phyloP scores from a whole-genome alignment of 176 grass and related monocot genomes.

The Rhynchospora pubera region DNA sequence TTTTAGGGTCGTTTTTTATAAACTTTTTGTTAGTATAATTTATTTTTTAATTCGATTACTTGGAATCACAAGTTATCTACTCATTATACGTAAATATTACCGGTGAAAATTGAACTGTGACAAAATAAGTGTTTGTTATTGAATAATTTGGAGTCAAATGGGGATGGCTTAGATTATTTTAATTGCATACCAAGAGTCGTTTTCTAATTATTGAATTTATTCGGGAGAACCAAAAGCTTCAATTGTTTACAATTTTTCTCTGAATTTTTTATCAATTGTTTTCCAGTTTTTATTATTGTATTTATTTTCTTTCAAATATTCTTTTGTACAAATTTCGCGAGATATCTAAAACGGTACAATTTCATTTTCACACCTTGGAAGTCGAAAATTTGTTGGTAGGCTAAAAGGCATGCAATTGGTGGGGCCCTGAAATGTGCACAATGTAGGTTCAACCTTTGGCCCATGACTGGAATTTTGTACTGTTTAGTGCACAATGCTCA shows the following conservation, averaged over 20 bases:
- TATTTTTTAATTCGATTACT: too few species aligned
- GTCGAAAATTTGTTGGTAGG: neutral
- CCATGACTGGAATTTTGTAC: constrained; percentile 9
- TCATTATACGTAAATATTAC: too few species aligned
- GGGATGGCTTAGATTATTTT: too few species aligned
- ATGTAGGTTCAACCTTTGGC: neutral
- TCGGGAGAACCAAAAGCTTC: neutral
- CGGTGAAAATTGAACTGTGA: too few species aligned
- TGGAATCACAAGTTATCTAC: too few species aligned
- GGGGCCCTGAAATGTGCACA: neutral
- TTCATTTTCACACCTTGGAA: neutral
- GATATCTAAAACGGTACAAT: neutral
- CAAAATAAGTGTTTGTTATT: too few species aligned
- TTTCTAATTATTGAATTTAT: neutral
- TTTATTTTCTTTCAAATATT: neutral
- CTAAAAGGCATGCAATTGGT: constrained; percentile 1
- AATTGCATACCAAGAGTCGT: too few species aligned
- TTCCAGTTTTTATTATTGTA: neutral
- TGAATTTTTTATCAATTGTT: neutral
- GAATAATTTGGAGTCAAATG: too few species aligned
- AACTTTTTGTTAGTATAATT: too few species aligned
- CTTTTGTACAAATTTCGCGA: neutral
- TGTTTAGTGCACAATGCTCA: constrained; percentile 16
- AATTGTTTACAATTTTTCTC: neutral
- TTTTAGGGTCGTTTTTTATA: too few species aligned